These are phyloP conservation scores for Huntiella moniliformis DNA, from an alignment of 2,329 filamentous ascomycete species.

Conservation along the genomic window DNA sequence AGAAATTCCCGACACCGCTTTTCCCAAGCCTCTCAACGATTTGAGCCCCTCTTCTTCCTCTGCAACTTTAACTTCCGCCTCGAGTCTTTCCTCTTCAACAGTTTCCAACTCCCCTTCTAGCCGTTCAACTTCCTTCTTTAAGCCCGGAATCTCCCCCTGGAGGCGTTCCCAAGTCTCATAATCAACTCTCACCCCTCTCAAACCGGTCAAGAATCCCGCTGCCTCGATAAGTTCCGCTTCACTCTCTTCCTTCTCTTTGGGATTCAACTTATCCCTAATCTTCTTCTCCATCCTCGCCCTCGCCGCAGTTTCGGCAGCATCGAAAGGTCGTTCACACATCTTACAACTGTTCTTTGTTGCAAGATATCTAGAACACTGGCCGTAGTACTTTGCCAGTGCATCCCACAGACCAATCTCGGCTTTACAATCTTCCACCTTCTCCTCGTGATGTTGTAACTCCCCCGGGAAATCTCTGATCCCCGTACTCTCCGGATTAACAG, in stretches of 20 bases:
- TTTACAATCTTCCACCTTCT: constrained; percentile 40
- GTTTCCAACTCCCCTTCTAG: constrained; percentile 42
- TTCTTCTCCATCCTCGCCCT: constrained; percentile 45
- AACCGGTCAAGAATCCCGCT: constrained; percentile 33
- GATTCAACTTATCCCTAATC: constrained; percentile 44
- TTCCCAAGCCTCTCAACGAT: constrained; percentile 57
- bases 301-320: constrained; percentile 36
- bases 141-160: constrained; percentile 48
- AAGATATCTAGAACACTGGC: constrained; percentile 44
- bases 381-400: constrained; percentile 53
- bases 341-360: constrained; percentile 54
- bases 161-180: constrained; percentile 61
- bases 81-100: constrained; percentile 43
- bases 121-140: constrained; percentile 44
- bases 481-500: constrained; percentile 24
- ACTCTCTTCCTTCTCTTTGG: constrained; percentile 41
- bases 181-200: constrained; percentile 43
- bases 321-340: constrained; percentile 55
- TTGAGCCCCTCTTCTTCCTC: constrained; percentile 46
- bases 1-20: constrained; percentile 57
- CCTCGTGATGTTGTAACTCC: constrained; percentile 30
- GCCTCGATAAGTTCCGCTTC: constrained; percentile 39
- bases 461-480: constrained; percentile 32
- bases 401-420: constrained; percentile 52
- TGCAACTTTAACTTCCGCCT: constrained; percentile 46